Evolutionary conservation across 2,329 filamentous ascomycete species (phyloP).

Genomic region (Elsinoe arachidis): DNA sequence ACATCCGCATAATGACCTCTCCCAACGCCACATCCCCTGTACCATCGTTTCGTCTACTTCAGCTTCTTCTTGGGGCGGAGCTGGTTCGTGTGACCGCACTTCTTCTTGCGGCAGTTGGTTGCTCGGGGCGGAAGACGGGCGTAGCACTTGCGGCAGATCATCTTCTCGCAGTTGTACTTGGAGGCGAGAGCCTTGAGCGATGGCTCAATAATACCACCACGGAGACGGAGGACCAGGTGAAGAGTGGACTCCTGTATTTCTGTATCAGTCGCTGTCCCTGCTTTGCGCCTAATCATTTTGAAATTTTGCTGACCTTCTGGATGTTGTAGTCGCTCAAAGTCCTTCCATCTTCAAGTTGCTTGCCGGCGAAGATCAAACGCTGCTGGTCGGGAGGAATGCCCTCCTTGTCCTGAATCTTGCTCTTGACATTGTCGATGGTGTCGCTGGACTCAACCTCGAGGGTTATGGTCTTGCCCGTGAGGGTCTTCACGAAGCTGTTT

Average conservation of each 20-base stretch:
- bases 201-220: constrained; percentile 98
- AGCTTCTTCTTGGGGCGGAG: constrained; percentile 99
- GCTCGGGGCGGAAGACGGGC: constrained; percentile 91
- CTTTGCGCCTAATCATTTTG: neutral
- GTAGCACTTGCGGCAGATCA: constrained; percentile 99
- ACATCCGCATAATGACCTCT: constrained; percentile 8
- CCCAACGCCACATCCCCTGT: constrained; percentile 5
- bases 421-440: constrained; percentile 99
- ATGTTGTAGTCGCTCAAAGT: constrained; percentile 98
- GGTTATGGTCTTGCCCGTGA: constrained; percentile 99
- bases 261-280: neutral
- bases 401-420: constrained; percentile 99
- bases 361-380: constrained; percentile 96
- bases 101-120: constrained; percentile 99
- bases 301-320: constrained; percentile 53
- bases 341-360: constrained; percentile 97
- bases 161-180: constrained; percentile 99
- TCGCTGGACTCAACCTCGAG: constrained; percentile 98
- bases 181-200: constrained; percentile 95
- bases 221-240: constrained; percentile 95
- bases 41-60: constrained; percentile 58
- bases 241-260: constrained; percentile 79
- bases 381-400: constrained; percentile 97
- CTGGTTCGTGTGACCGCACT: constrained; percentile 99
- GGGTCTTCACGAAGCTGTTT: constrained; percentile 97